phyloP scores from a whole-genome alignment of 306 rosid species.

The Lotus japonicus region DNA sequence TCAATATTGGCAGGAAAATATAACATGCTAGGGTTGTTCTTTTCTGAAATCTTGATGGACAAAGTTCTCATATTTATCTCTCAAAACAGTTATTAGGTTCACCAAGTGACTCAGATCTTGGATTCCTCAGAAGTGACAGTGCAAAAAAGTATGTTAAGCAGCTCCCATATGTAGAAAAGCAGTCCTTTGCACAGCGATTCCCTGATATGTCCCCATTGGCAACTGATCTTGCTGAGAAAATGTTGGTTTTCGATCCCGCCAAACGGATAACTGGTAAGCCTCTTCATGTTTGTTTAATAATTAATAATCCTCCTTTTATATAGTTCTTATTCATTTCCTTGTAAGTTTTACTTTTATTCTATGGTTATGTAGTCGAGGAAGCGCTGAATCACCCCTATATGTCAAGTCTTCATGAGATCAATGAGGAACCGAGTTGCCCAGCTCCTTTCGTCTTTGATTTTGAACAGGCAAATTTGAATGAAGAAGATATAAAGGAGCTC shows the following conservation, averaged over 20 bases:
- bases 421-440: conserved; percentile 88
- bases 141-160: conserved; percentile 92
- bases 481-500: conserved; percentile 92
- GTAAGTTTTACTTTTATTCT: background rate
- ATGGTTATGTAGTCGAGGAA: conserved; percentile 60
- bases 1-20: background rate
- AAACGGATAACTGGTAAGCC: conserved; percentile 80
- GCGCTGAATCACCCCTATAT: conserved; percentile 87
- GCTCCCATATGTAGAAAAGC: conserved; percentile 66
- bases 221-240: conserved; percentile 85
- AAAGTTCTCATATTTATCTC: conserved; percentile 10
- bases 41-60: background rate
- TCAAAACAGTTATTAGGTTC: conserved; percentile 72
- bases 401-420: conserved; percentile 89
- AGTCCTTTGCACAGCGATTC: conserved; percentile 52
- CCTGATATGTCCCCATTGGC: conserved; percentile 69
- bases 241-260: conserved; percentile 85
- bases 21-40: background rate
- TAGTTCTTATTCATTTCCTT: conserved; percentile 1
- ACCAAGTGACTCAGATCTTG: conserved; percentile 83
- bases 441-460: conserved; percentile 78
- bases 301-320: background rate
- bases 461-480: conserved; percentile 64
- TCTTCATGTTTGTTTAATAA: conserved; percentile 23
- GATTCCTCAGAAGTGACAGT: conserved; percentile 88